phyloP scores from a whole-genome alignment of 2,329 filamentous ascomycete species.

The Xylaria sp. region DNA sequence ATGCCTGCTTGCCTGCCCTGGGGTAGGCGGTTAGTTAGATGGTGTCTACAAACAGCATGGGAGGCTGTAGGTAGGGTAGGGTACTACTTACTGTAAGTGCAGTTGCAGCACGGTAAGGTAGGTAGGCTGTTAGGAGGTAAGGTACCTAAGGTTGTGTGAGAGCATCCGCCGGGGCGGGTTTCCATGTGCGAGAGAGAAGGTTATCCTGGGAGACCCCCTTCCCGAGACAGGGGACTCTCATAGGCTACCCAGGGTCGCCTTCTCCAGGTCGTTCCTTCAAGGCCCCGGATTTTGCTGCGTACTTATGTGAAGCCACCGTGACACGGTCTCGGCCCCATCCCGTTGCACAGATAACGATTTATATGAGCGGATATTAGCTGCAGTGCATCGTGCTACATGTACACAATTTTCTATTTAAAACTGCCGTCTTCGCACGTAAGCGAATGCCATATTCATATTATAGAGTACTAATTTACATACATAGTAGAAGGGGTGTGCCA shows the following conservation, averaged over 20 bases:
- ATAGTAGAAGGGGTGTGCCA: neutral
- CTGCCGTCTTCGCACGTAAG: neutral
- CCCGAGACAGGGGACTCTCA: slow-evolving; percentile 26
- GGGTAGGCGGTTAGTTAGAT: neutral
- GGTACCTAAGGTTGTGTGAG: no score
- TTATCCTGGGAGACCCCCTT: neutral
- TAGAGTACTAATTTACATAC: neutral
- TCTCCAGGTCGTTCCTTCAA: neutral
- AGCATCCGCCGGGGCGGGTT: slow-evolving; percentile 3
- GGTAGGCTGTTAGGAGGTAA: no score
- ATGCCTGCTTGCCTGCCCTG: slow-evolving; percentile 19
- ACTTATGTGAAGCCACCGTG: slow-evolving; percentile 29
- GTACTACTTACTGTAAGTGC: no score
- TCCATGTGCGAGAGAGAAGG: slow-evolving; percentile 2
- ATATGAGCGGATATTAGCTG: neutral
- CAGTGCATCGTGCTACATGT: neutral
- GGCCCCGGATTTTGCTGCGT: slow-evolving; percentile 8
- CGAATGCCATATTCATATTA: no score
- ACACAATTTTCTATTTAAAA: neutral
- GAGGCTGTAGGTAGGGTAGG: no score
- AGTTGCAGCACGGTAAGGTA: no score
- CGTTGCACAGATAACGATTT: slow-evolving; percentile 20
- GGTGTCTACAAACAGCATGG: neutral
- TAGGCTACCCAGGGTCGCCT: slow-evolving; percentile 17
- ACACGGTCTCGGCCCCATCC: slow-evolving; percentile 29